Evolutionary conservation across 2,329 filamentous ascomycete genomes (phyloP).

Genomic region (Phialophora chinensis): DNA sequence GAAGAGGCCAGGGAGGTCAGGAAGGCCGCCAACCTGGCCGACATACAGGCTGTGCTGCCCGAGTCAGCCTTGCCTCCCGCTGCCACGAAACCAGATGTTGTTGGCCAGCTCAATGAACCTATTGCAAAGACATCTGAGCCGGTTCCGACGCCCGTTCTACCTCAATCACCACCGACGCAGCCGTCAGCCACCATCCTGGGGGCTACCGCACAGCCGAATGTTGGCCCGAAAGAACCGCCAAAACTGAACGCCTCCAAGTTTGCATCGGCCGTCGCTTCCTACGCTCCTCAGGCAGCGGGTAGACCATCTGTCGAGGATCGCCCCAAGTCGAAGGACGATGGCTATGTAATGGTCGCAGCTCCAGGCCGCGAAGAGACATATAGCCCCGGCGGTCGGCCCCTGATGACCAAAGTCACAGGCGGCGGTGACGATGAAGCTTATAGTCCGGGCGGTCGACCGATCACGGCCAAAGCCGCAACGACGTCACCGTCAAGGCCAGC

Average conservation of each 20-base stretch:
- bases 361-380: constrained; percentile 48
- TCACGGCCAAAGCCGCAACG: not conserved
- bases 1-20: constrained; percentile 26
- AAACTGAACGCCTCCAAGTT: not conserved
- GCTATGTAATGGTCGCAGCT: constrained; percentile 35
- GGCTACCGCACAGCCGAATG: not conserved
- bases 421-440: constrained; percentile 48
- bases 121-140: not conserved
- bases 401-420: constrained; percentile 34
- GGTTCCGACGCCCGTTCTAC: not conserved
- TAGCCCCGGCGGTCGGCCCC: constrained; percentile 61
- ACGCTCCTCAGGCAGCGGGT: not conserved
- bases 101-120: not conserved
- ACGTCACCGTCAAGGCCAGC: constrained; percentile 1
- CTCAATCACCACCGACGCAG: constrained; percentile 1
- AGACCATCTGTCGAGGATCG: not conserved
- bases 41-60: constrained; percentile 28
- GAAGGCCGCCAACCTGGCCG: constrained; percentile 32
- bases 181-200: not conserved
- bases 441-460: constrained; percentile 47
- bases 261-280: not conserved
- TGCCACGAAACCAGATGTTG: not conserved
- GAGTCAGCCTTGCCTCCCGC: constrained; percentile 9
- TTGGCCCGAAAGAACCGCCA: constrained; percentile 1
- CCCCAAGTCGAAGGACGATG: constrained; percentile 23